These are phyloP conservation scores for Saccharomyces pastorianus DNA, from an alignment of 1,139 yeast species.

Conservation along the genomic window DNA sequence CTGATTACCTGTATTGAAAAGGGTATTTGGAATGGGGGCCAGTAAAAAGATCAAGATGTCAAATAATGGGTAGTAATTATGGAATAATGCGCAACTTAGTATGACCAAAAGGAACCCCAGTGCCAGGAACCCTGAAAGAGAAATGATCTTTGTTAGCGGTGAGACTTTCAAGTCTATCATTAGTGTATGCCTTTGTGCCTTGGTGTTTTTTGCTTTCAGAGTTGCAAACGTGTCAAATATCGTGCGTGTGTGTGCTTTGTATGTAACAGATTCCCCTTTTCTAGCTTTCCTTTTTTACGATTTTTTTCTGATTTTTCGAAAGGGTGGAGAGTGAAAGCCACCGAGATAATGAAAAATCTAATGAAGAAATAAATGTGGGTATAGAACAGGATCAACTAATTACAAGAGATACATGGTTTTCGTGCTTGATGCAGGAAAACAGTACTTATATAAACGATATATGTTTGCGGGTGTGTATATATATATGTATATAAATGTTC, in stretches of 20 bases:
- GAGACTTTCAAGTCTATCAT: constrained; percentile 27
- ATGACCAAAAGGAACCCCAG: constrained; percentile 66
- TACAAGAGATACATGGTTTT: not conserved
- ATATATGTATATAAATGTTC: not conserved
- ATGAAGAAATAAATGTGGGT: not conserved
- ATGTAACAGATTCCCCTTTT: not conserved
- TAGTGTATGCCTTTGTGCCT: not conserved
- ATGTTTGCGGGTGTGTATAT: not conserved
- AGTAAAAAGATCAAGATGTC: constrained; percentile 51
- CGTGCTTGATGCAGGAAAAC: not conserved
- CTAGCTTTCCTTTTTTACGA: not conserved
- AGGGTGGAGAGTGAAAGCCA: not conserved
- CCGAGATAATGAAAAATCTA: no score
- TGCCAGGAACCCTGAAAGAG: constrained; percentile 62
- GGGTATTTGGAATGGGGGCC: constrained; percentile 64
- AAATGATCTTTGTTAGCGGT: constrained; percentile 64
- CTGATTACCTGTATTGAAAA: constrained; percentile 34
- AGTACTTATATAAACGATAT: not conserved
- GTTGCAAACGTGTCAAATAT: not conserved
- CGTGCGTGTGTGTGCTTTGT: not conserved
- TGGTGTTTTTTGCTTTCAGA: not conserved
- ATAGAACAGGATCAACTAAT: constrained; percentile 1
- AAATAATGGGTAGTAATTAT: constrained; percentile 64
- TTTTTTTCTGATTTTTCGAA: not conserved
- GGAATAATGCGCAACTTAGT: constrained; percentile 63